Evolutionary conservation across 2,329 filamentous ascomycete genomes (phyloP).

Genomic region (Teratosphaeria viscida): DNA sequence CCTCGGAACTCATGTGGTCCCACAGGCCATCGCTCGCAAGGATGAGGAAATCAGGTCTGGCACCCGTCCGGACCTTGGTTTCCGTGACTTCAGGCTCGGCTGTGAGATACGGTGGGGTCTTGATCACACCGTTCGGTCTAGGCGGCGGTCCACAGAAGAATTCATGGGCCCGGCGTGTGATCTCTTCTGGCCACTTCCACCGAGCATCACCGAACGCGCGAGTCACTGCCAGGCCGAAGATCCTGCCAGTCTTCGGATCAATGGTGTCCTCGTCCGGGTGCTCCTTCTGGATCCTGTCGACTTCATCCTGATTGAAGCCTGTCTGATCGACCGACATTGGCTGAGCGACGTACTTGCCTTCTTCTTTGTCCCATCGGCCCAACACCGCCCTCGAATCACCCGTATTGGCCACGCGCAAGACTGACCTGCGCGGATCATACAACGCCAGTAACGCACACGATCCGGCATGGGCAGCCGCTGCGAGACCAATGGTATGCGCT

Average conservation of each 20-base stretch:
- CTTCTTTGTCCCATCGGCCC: conserved; percentile 38
- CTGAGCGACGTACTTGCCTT: conserved; percentile 40
- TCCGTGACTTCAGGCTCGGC: conserved; percentile 56
- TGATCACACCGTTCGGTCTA: conserved; percentile 30
- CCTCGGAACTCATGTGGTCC: conserved; percentile 23
- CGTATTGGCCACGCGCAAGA: conserved; percentile 52
- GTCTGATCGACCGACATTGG: conserved; percentile 56
- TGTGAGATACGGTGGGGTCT: conserved; percentile 57
- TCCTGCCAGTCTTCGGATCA: conserved; percentile 42
- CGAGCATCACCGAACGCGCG: conserved; percentile 58
- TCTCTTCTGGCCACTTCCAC: conserved; percentile 54
- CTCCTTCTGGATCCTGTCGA: conserved; percentile 42
- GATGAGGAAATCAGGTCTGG: conserved; percentile 49
- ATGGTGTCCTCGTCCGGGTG: conserved; percentile 56
- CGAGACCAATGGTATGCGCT: conserved; percentile 17
- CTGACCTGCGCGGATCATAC: conserved; percentile 45
- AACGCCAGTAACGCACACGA: conserved; percentile 55
- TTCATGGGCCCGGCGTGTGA: conserved; percentile 35
- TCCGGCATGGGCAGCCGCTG: conserved; percentile 38
- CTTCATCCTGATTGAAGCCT: conserved; percentile 51
- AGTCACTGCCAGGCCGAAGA: conserved; percentile 52
- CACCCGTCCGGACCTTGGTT: conserved; percentile 37
- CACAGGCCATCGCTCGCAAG: conserved; percentile 59
- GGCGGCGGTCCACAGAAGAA: conserved; percentile 42
- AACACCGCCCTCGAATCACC: conserved; percentile 60